Percentiles rank a stretch among this genome's conserved stretches.
phyloP scores from a whole-genome alignment of 768 basidiomycete species.

The Russula earlei region DNA sequence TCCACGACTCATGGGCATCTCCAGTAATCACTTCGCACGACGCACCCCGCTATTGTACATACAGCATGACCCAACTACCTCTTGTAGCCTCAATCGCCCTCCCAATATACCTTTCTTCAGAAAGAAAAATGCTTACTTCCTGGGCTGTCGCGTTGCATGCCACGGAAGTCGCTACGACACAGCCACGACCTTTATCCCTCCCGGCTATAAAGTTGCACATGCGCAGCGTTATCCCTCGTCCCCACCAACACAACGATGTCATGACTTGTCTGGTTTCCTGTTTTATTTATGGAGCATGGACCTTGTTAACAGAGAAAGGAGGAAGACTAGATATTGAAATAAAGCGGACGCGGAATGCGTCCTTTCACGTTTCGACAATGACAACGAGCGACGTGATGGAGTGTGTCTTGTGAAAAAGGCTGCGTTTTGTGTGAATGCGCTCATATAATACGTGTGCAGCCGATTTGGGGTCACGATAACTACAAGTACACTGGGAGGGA shows the following conservation, averaged over 20 bases:
- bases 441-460: not conserved
- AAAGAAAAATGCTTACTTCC: constrained; percentile 2
- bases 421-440: constrained; percentile 5
- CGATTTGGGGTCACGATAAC: not conserved
- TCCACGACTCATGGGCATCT: not conserved
- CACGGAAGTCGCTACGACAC: not conserved
- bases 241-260: constrained; percentile 4
- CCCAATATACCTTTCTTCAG: constrained; percentile 20
- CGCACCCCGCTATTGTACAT: constrained; percentile 20
- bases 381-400: not conserved
- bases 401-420: not conserved
- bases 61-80: constrained; percentile 19
- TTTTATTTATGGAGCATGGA: constrained; percentile 16
- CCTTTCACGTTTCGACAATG: not conserved
- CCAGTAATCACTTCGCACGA: constrained; percentile 13
- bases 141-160: not conserved
- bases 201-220: not conserved
- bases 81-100: constrained; percentile 16
- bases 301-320: constrained; percentile 14
- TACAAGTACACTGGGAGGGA: not conserved
- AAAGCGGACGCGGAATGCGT: constrained; percentile 15
- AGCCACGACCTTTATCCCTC: not conserved
- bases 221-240: constrained; percentile 1
- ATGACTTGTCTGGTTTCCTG: constrained; percentile 8
- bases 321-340: constrained; percentile 18